Evolutionary conservation across 2,329 filamentous ascomycete species (phyloP).

Genomic region (Macroventuria anomochaeta): DNA sequence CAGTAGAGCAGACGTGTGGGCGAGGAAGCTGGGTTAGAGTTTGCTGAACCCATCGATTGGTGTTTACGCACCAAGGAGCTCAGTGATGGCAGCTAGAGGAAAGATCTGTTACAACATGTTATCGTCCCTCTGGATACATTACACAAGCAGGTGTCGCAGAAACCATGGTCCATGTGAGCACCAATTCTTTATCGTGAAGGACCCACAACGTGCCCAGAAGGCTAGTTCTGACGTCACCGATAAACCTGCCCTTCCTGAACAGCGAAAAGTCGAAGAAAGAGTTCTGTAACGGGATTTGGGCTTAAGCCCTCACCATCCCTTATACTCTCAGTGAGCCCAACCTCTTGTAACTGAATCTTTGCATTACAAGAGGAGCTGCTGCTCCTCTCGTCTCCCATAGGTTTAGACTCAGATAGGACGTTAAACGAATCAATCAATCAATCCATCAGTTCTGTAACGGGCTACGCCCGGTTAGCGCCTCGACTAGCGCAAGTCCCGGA

Average conservation of each 20-base stretch:
- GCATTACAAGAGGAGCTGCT: too few relatives aligned
- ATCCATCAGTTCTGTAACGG: too few relatives aligned
- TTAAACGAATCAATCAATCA: too few relatives aligned
- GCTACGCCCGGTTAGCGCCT: too few relatives aligned
- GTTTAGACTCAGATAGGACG: too few relatives aligned
- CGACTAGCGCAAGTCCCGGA: too few relatives aligned
- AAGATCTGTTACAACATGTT: neutral
- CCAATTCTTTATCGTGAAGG: constrained; percentile 19
- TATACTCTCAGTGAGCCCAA: too few relatives aligned
- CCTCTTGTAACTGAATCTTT: too few relatives aligned
- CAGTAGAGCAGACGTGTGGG: neutral
- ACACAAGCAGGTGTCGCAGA: neutral
- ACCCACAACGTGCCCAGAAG: neutral
- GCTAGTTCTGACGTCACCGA: constrained; percentile 14
- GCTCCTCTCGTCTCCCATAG: too few relatives aligned
- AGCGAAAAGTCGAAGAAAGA: constrained; percentile 9
- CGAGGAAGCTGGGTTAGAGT: neutral
- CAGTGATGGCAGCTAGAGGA: neutral
- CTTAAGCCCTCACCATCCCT: too few relatives aligned
- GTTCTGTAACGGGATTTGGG: neutral
- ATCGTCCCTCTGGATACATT: neutral
- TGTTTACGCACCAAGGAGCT: neutral
- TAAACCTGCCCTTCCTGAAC: neutral
- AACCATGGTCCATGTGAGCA: neutral
- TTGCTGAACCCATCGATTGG: neutral